Evolutionary conservation across 2,329 filamentous ascomycete species (phyloP), one percentile per base, ranked within the genome.

Genomic region (Akanthomyces uredinophilus): DNA sequence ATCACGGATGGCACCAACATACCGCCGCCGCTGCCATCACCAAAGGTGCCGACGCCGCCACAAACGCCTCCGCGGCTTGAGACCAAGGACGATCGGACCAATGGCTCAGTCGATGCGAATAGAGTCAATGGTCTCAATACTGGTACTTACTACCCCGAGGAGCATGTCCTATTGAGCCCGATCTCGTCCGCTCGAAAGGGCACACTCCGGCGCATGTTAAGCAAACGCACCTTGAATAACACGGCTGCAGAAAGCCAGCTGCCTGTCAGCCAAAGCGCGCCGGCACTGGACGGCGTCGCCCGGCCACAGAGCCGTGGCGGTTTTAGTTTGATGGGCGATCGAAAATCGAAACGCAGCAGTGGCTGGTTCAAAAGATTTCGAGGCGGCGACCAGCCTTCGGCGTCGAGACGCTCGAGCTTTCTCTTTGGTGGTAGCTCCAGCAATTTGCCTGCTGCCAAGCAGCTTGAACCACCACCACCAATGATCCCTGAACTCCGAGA

Each of bases 1-100:
- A 75, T 87, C 69, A 86, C 84, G 49, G 83, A 86, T 46, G 84
- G 84, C 60, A 87, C 84, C 70, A 70, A 83, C 69, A 87, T 87
- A 66, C 84, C 84, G 49, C 81, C 84, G 35, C 84, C 84, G 27
- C 77, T 76, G 52, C 82, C 83, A 20, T 86, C 83, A 53, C 83
- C 83, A 52, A 79, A 83, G 70, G 75, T 77, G 46, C 77, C 76
- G 50, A 76, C 78, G 61, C 79, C 78, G 64, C 77, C 80, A 18
- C 70, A 70, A 63, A 74, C 74, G 51, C 72, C 72, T 54, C 70
- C 71, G 5, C 63, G 65, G 55, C 64, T 63, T 58, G 68, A 67
- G 62, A 65, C 62, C 64, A 14, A 61, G 65, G 35, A 60, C 59
- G 35, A 39, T 62, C 37, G 58, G 63, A 22, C 60, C 16, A 20